These are phyloP conservation scores for Daldinia eschscholtzii DNA, from an alignment of 2,329 filamentous ascomycete species.

Conservation along the genomic window DNA sequence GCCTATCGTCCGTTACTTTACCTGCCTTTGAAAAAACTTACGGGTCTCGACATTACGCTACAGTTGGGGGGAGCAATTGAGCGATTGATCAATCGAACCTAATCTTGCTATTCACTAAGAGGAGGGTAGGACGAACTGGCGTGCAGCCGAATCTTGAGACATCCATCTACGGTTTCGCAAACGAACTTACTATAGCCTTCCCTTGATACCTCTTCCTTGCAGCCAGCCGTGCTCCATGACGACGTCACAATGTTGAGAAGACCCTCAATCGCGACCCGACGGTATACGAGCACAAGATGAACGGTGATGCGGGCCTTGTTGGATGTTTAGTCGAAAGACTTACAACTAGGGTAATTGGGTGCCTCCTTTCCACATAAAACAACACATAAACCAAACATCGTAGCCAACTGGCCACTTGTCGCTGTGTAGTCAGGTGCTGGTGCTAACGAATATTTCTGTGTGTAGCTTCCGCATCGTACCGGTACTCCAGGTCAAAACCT, in stretches of 20 bases:
- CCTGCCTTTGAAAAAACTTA: neutral
- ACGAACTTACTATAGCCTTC: conserved; percentile 22
- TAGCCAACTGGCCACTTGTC: neutral
- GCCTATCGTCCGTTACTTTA: conserved; percentile 15
- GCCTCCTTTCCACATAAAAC: conserved; percentile 27
- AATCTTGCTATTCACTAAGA: conserved; percentile 11
- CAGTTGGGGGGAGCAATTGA: neutral
- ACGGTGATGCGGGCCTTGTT: conserved; percentile 70
- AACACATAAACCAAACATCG: too few species aligned
- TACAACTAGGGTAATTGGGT: conserved; percentile 66
- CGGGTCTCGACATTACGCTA: neutral
- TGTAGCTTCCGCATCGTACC: conserved; percentile 72
- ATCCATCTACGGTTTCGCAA: conserved; percentile 35
- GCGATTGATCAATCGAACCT: conserved; percentile 16
- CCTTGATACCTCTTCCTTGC: conserved; percentile 22
- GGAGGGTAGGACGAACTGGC: conserved; percentile 37
- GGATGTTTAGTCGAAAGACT: conserved; percentile 73
- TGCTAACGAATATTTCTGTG: conserved; percentile 40
- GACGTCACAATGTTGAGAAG: conserved; percentile 53
- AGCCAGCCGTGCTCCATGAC: conserved; percentile 47
- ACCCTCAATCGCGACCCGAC: conserved; percentile 50
- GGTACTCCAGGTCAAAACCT: conserved; percentile 69
- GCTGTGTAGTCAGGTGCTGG: conserved; percentile 6
- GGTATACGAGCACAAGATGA: conserved; percentile 62
- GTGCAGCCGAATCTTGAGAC: conserved; percentile 36